Evolutionary conservation across 1,139 yeast genomes (phyloP).

Genomic region (Saccharomyces hybrid): DNA sequence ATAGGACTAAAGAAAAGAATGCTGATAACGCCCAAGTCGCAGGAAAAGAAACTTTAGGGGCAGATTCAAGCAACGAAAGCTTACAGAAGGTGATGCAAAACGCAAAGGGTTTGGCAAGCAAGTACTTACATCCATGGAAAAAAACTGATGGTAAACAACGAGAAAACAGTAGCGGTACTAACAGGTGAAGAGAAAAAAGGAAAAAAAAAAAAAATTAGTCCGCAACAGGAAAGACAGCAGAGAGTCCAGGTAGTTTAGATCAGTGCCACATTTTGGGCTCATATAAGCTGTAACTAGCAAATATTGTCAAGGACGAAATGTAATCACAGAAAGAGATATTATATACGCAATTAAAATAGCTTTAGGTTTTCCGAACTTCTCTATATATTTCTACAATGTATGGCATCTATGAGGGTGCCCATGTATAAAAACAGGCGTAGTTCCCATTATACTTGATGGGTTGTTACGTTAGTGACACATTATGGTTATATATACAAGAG

Average conservation of each 20-base stretch:
- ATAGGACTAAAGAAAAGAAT: background rate
- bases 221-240: background rate
- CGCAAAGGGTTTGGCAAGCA: slow-evolving; percentile 21
- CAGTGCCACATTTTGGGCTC: background rate
- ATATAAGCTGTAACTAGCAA: background rate
- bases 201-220: background rate
- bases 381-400: background rate
- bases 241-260: background rate
- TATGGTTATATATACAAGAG: background rate
- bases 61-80: slow-evolving; percentile 12
- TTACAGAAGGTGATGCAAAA: slow-evolving; percentile 18
- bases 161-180: slow-evolving; percentile 1
- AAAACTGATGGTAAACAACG: slow-evolving; percentile 8
- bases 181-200: background rate
- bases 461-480: background rate
- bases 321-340: background rate
- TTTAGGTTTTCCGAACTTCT: background rate
- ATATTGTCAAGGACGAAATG: background rate
- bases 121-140: slow-evolving; percentile 21
- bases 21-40: background rate
- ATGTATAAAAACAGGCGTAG: background rate
- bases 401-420: background rate
- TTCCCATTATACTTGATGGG: background rate
- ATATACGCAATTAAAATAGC: background rate
- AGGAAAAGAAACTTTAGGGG: background rate